Percentiles rank a stretch among this genome's conserved stretches.
phyloP scores from a whole-genome alignment of 805 yeast species.

The Saccharomycopsis malanga region DNA sequence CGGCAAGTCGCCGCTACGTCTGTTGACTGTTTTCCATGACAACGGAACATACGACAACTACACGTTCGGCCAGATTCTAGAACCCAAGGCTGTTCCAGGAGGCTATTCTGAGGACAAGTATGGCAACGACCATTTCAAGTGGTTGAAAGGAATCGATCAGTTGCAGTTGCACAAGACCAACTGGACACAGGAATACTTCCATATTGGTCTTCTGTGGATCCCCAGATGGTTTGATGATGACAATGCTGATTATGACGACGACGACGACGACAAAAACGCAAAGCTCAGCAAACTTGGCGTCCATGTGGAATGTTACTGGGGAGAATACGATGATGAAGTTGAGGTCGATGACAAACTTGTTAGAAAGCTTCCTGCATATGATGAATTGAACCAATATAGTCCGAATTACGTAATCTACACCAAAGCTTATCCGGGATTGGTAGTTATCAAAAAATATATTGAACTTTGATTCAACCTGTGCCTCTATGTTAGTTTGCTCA shows the following conservation, averaged over 20 bases:
- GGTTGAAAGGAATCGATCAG: slow-evolving; percentile 55
- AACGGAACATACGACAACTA: slow-evolving; percentile 11
- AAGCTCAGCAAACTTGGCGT: slow-evolving; percentile 41
- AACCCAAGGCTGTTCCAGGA: background rate
- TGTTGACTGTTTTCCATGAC: slow-evolving; percentile 46
- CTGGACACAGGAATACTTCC: slow-evolving; percentile 48
- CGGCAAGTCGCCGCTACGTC: slow-evolving; percentile 54
- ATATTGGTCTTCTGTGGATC: slow-evolving; percentile 68
- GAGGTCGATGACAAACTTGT: slow-evolving; percentile 32
- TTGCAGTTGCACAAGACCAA: slow-evolving; percentile 57
- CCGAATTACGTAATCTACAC: slow-evolving; percentile 61
- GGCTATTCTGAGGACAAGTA: slow-evolving; percentile 29
- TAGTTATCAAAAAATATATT: slow-evolving; percentile 46
- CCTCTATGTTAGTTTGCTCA: too few relatives aligned
- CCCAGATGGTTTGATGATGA: slow-evolving; percentile 49
- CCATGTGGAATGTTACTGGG: slow-evolving; percentile 66
- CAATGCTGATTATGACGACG: slow-evolving; percentile 30
- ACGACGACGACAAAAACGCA: slow-evolving; percentile 27
- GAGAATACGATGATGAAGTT: slow-evolving; percentile 50
- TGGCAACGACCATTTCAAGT: slow-evolving; percentile 45
- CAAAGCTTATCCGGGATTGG: slow-evolving; percentile 62
- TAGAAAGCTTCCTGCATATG: slow-evolving; percentile 59
- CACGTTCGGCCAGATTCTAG: background rate
- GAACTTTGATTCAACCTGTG: slow-evolving; percentile 30
- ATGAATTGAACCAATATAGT: slow-evolving; percentile 59